Base-by-base conservation (phyloP, 495 filamentous ascomycete genomes). In the Hyaloscypha hepaticicola region DNA sequence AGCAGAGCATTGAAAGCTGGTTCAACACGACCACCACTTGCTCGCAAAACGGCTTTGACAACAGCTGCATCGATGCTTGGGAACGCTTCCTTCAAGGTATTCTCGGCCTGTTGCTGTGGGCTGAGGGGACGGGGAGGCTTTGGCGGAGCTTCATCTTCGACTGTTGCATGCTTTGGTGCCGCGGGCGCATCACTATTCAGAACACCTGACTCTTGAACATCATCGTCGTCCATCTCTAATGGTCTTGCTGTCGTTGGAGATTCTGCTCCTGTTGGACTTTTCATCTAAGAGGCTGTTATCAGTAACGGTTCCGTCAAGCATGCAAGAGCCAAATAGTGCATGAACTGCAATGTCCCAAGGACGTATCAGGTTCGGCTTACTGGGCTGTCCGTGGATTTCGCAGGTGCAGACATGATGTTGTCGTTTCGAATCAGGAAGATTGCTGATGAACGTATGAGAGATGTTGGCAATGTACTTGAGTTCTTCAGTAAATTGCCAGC, bases 1-100 rank as follows among this genome's bases (percentile, higher is more conserved):
- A 99, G 82, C 8, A 99, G 85, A 28, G 96, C 95, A 78, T 97
- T 95, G 79, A 98, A 98, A 45, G 95, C 95, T 14, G 92, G 90
- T 73, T 99, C 95, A 50, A 99, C 86, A 69, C 88, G 85, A 50
- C 91, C 95, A 66, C 88, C 84, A 74, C 94, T 97, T 9, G 95
- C 95, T 14, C 80, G 78, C 61, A 99, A 77, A 9, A 99, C 90
- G 19, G 95, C 95, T 76, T 89, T 96, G 71, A 98, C 84, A 22
- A 99, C 92, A 25, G 84, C 72, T 14, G 79, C 74, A 57, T 99
- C 95, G 67, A 98, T 88, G 59, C 77, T 80, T 2, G 95, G 95
- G 72, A 99, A 99, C 1, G 94, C 96, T 75, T 99, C 95, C 71
- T 90, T 91, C 33, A 99, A 83, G 25, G 91, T 98, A 69, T 86